Conservation (phyloP, 2,329 filamentous ascomycete genomes). For the Pyricularia pennisetigena region DNA sequence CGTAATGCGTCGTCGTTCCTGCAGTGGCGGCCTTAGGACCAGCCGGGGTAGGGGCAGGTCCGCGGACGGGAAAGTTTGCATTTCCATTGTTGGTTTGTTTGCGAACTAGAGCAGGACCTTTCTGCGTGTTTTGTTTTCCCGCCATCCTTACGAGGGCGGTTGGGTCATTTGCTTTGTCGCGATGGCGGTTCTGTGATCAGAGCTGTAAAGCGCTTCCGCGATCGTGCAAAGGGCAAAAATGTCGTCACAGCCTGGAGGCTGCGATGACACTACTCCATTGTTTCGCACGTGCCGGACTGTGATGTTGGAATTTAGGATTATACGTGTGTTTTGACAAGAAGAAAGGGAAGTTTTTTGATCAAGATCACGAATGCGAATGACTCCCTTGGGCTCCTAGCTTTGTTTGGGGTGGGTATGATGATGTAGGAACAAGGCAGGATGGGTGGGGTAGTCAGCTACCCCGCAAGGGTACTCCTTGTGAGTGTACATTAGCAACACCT, state of each 20-base stretch:
- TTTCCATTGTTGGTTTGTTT: conserved; percentile 24
- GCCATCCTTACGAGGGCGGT: conserved; percentile 32
- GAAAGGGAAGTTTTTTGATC: background rate
- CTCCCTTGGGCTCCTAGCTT: background rate
- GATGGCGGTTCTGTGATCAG: background rate
- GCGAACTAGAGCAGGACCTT: background rate
- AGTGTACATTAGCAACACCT: background rate
- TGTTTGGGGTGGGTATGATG: background rate
- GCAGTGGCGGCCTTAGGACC: conserved; percentile 26
- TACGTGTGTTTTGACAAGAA: background rate
- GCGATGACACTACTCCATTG: conserved; percentile 16
- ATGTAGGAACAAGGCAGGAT: background rate
- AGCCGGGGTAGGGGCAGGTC: background rate
- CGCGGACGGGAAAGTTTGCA: conserved; percentile 40
- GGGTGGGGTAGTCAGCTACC: background rate
- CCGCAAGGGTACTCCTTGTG: background rate
- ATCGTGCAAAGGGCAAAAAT: conserved; percentile 13
- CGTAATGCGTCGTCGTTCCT: conserved; percentile 48
- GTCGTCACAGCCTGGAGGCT: conserved; percentile 41
- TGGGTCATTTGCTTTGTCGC: background rate
- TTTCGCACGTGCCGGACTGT: conserved; percentile 21
- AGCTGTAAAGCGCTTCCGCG: background rate
- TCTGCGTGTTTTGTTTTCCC: conserved; percentile 33
- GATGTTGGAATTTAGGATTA: background rate
- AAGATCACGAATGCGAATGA: background rate